Base-by-base conservation (phyloP, 192 early-diverging fungal species). In the Backusella tarrabulga region DNA sequence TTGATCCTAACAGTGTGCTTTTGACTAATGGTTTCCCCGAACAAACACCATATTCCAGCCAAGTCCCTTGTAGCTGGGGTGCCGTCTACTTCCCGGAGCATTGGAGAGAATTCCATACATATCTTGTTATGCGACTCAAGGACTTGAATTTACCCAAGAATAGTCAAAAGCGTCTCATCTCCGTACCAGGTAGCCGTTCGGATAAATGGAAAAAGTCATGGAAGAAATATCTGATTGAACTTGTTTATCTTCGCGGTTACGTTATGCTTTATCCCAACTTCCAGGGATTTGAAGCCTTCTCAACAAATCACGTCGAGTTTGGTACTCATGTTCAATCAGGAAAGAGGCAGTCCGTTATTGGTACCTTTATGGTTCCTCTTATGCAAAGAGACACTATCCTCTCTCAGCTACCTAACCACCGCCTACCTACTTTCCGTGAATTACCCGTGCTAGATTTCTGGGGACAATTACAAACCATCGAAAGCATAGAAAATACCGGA, bases 201-300 rank as follows among this genome's bases (percentile, higher is more conserved):
- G 87, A 88, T 68, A 77, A 83, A 34, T 90, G 89, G 89, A 87
- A 84, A 44, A 88, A 86, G 21, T 90, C 89, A 6, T 90, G 89
- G 89, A 90, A 90, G 72, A 83, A 85, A 52, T 85, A 85, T 67
- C 87, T 90, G 72, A 90, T 90, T 74, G 88, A 90, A 60, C 79
- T 90, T 74, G 83, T 88, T 14, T 90, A 90, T 72, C 83, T 90
- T 73, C 86, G 89, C 11, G 87, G 85, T 15, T 90, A 88, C 46
- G 85, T 87, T 0, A 90, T 90, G 89, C 79, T 90, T 11, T 90
- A 90, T 68, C 89, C 89, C 29, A 90, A 90, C 75, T 89, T 85
- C 71, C 80, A 85, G 73, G 83, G 87, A 73, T 88, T 87, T 74
- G 84, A 81, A 14, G 85, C 85, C 5, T 88, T 90, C 36, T 88